Conservation (phyloP, 2,329 filamentous ascomycete species). For the Hypocreales sp. region DNA sequence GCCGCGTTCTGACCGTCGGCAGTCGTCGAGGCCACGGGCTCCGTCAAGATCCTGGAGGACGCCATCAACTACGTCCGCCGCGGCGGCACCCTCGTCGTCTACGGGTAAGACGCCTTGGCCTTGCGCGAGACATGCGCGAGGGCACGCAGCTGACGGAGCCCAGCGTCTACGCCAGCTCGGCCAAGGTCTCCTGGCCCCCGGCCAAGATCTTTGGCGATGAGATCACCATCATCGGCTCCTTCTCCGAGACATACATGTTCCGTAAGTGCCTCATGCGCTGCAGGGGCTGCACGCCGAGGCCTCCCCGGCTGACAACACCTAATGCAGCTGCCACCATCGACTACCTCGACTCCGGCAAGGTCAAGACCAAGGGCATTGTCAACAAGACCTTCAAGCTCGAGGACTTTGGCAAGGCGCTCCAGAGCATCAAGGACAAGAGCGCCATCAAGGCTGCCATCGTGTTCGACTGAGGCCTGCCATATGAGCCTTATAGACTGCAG, state of each 20-base stretch:
- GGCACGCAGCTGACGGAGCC: conserved; percentile 1
- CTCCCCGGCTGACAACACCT: too few relatives aligned
- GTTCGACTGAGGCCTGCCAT: conserved; percentile 40
- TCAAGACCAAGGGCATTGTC: conserved; percentile 52
- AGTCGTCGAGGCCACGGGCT: conserved; percentile 56
- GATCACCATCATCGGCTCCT: conserved; percentile 58
- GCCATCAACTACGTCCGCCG: conserved; percentile 57
- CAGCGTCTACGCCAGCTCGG: conserved; percentile 47
- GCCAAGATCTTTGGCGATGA: conserved; percentile 54
- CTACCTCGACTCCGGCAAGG: conserved; percentile 42
- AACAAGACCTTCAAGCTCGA: conserved; percentile 63
- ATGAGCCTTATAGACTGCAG: conserved; percentile 2
- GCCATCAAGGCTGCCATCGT: conserved; percentile 63
- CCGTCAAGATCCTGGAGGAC: conserved; percentile 51
- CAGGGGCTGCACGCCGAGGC: too few relatives aligned
- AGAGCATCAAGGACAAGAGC: conserved; percentile 55
- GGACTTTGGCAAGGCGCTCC: conserved; percentile 53
- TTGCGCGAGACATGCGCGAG: background rate
- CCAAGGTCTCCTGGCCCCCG: conserved; percentile 52
- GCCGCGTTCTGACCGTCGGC: conserved; percentile 4
- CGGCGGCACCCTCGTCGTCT: conserved; percentile 57
- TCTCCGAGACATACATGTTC: conserved; percentile 62
- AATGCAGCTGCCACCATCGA: conserved; percentile 26
- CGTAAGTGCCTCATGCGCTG: conserved; percentile 26
- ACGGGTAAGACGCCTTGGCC: conserved; percentile 22